Conservation (phyloP, 257 asterid species). For the Schizonepeta tenuifolia region DNA sequence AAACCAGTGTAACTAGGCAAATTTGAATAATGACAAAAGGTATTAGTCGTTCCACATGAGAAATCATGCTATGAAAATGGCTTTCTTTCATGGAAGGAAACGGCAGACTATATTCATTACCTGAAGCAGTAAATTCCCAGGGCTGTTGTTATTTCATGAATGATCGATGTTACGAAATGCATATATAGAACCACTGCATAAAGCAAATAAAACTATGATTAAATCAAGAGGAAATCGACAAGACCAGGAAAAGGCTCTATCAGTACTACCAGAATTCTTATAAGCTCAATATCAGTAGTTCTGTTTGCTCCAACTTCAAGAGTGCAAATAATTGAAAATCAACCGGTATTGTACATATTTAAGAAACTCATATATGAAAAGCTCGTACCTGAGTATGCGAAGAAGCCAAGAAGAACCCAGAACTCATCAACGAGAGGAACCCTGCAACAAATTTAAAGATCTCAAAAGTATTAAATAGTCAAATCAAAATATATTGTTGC, state of each 20-base stretch:
- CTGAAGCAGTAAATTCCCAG: constrained; percentile 95
- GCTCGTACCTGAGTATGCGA: constrained; percentile 65
- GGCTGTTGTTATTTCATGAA: constrained; percentile 92
- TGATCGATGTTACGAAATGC: constrained; percentile 88
- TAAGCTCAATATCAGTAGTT: neutral
- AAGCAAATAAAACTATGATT: constrained; percentile 20
- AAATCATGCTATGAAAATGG: neutral
- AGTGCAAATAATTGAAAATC: neutral
- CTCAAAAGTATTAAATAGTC: constrained; percentile 8
- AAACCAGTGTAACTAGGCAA: neutral
- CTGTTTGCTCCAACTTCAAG: neutral
- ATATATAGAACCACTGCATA: constrained; percentile 70
- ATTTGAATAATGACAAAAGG: neutral
- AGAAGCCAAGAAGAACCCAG: constrained; percentile 87
- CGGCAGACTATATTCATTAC: constrained; percentile 35
- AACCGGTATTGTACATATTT: neutral
- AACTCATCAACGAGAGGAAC: constrained; percentile 86
- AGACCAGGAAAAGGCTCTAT: neutral
- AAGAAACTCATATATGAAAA: constrained; percentile 18
- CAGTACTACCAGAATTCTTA: neutral
- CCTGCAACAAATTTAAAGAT: constrained; percentile 55
- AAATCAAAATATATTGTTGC: neutral
- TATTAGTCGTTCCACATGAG: neutral
- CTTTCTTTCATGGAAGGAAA: neutral
- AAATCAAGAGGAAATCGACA: neutral